These are phyloP conservation scores for Cryphonectria carpinicola DNA, from an alignment of 2,329 filamentous ascomycete species.

Conservation along the genomic window DNA sequence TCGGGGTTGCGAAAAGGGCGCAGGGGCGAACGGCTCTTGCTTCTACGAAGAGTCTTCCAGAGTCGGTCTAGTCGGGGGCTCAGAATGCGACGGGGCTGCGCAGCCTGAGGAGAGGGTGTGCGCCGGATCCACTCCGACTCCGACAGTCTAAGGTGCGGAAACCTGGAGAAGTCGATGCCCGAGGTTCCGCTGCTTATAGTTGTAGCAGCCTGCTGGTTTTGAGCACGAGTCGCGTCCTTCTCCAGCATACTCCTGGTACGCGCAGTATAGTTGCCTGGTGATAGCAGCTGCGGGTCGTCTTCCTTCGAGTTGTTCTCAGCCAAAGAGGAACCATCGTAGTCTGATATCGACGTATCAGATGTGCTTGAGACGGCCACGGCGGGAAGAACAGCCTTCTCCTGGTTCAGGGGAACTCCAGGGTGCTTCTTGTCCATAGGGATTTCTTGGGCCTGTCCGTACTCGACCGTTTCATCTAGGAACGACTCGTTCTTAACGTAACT, in stretches of 20 bases:
- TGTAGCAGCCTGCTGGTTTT: neutral
- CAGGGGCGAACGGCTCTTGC: slow-evolving; percentile 24
- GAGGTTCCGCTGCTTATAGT: neutral
- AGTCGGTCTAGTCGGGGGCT: slow-evolving; percentile 25
- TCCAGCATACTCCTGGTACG: neutral
- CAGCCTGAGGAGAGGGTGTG: slow-evolving; percentile 23
- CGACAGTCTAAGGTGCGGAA: slow-evolving; percentile 22
- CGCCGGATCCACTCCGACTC: slow-evolving; percentile 25
- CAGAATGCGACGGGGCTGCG: slow-evolving; percentile 17
- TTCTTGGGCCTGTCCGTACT: slow-evolving; percentile 25
- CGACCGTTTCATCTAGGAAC: slow-evolving; percentile 25
- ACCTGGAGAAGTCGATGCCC: slow-evolving; percentile 21
- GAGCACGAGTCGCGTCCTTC: neutral
- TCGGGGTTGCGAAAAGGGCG: slow-evolving; percentile 2
- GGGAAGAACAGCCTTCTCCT: neutral
- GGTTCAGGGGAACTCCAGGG: slow-evolving; percentile 5
- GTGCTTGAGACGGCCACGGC: neutral
- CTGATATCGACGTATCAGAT: slow-evolving; percentile 15
- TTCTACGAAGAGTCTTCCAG: slow-evolving; percentile 26
- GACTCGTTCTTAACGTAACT: slow-evolving; percentile 25
- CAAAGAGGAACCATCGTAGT: slow-evolving; percentile 14
- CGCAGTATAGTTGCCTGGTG: slow-evolving; percentile 8
- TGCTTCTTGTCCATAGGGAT: slow-evolving; percentile 16
- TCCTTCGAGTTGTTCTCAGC: slow-evolving; percentile 3
- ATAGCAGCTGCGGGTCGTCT: neutral